phyloP scores from a whole-genome alignment of 2,329 filamentous ascomycete species.

The Alternaria sp. region DNA sequence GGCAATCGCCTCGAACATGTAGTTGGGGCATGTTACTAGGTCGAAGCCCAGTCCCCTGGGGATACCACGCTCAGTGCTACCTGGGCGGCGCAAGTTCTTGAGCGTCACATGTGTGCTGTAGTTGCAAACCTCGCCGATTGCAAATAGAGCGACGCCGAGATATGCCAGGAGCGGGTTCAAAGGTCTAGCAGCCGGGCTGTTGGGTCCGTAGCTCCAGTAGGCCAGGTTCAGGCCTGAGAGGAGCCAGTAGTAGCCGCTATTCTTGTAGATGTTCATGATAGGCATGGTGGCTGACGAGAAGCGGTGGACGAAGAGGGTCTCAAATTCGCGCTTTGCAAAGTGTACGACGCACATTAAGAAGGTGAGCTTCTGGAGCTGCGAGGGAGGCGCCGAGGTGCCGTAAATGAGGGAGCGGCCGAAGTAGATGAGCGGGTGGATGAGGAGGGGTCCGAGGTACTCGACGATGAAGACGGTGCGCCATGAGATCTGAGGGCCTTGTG shows the following conservation, averaged over 20 bases:
- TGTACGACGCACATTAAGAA: slow-evolving; percentile 79
- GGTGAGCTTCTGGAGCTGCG: slow-evolving; percentile 73
- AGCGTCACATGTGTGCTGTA: slow-evolving; percentile 81
- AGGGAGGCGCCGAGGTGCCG: slow-evolving; percentile 63
- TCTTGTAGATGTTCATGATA: slow-evolving; percentile 87
- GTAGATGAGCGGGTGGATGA: slow-evolving; percentile 82
- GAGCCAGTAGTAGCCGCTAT: slow-evolving; percentile 93
- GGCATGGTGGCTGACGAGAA: slow-evolving; percentile 98
- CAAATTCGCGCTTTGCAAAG: slow-evolving; percentile 93
- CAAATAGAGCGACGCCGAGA: slow-evolving; percentile 73
- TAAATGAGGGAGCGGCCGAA: slow-evolving; percentile 77
- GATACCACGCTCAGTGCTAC: slow-evolving; percentile 84
- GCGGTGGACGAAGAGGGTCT: slow-evolving; percentile 93
- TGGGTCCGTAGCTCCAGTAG: slow-evolving; percentile 83
- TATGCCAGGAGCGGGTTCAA: slow-evolving; percentile 61
- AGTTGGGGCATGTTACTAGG: slow-evolving; percentile 94
- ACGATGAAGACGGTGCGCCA: slow-evolving; percentile 96
- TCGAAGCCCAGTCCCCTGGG: slow-evolving; percentile 84
- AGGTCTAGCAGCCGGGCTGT: slow-evolving; percentile 68
- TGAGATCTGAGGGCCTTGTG: slow-evolving; percentile 79
- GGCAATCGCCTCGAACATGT: slow-evolving; percentile 87
- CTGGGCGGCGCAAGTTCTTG: slow-evolving; percentile 76
- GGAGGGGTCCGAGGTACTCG: slow-evolving; percentile 90
- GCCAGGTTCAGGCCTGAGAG: slow-evolving; percentile 82
- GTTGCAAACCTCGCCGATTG: slow-evolving; percentile 82